Conservation (phyloP, 805 yeast species). For the Kuraishia hungarica region DNA sequence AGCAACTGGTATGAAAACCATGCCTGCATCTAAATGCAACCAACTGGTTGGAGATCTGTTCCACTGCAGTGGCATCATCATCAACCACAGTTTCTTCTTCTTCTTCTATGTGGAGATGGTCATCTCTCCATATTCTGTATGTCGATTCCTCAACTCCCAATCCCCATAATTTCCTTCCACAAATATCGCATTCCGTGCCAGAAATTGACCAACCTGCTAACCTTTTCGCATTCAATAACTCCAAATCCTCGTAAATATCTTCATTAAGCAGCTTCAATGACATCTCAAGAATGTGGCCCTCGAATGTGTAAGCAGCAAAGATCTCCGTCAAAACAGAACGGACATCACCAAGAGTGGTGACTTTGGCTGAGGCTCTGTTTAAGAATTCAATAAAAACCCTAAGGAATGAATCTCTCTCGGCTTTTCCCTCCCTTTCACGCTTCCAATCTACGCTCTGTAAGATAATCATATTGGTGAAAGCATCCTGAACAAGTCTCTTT, state of each 20-base stretch:
- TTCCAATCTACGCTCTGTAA: not conserved
- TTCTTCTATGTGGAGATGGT: constrained; percentile 2
- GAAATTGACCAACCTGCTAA: constrained; percentile 56
- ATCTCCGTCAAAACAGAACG: constrained; percentile 53
- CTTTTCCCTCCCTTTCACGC: constrained; percentile 8
- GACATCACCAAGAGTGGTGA: constrained; percentile 52
- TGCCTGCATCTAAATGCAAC: constrained; percentile 59
- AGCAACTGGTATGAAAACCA: constrained; percentile 53
- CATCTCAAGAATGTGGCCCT: constrained; percentile 43
- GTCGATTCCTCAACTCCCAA: constrained; percentile 39
- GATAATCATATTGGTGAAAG: constrained; percentile 31
- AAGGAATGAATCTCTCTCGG: constrained; percentile 32
- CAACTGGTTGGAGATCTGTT: constrained; percentile 21
- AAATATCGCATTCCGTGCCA: constrained; percentile 58
- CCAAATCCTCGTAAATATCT: constrained; percentile 42
- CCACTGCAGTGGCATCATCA: constrained; percentile 4
- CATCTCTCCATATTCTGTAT: constrained; percentile 14
- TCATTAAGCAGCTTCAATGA: constrained; percentile 47
- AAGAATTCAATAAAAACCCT: constrained; percentile 48
- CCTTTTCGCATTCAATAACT: constrained; percentile 30
- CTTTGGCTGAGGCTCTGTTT: constrained; percentile 33
- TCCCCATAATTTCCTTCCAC: constrained; percentile 74
- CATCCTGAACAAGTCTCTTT: constrained; percentile 31
- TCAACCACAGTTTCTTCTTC: constrained; percentile 4
- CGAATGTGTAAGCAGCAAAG: constrained; percentile 56